Conservation (phyloP, 2,329 filamentous ascomycete genomes). For the Fusarium citri region DNA sequence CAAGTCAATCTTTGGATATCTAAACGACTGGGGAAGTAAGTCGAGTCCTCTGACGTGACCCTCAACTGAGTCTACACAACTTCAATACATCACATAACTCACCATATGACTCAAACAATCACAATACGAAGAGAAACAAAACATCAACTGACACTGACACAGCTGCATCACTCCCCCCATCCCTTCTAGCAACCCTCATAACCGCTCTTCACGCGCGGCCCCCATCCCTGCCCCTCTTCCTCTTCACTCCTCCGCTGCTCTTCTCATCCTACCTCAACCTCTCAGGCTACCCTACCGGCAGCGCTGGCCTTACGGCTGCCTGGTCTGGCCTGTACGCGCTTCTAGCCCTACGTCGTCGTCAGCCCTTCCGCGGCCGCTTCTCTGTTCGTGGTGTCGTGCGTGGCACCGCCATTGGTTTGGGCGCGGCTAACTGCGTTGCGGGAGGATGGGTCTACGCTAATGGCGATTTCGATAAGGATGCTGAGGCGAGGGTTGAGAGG, state of each 20-base stretch:
- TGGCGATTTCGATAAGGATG: slow-evolving; percentile 63
- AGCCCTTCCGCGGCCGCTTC: slow-evolving; percentile 56
- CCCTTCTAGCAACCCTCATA: slow-evolving; percentile 67
- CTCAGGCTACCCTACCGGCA: slow-evolving; percentile 67
- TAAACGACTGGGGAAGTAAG: slow-evolving; percentile 65
- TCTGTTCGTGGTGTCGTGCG: slow-evolving; percentile 63
- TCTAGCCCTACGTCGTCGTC: slow-evolving; percentile 63
- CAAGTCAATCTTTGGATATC: slow-evolving; percentile 49
- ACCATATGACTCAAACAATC: slow-evolving; percentile 1
- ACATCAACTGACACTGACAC: slow-evolving; percentile 18
- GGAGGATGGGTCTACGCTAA: slow-evolving; percentile 65
- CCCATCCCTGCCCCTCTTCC: slow-evolving; percentile 63
- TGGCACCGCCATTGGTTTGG: slow-evolving; percentile 62
- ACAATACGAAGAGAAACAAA: background rate
- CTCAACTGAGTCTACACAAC: slow-evolving; percentile 14
- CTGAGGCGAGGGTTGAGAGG: slow-evolving; percentile 59
- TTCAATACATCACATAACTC: slow-evolving; percentile 1
- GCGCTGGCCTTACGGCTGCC: slow-evolving; percentile 66
- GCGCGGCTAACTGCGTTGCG: slow-evolving; percentile 60
- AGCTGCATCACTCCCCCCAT: slow-evolving; percentile 67
- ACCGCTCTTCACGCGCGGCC: slow-evolving; percentile 68
- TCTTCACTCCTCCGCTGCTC: slow-evolving; percentile 64
- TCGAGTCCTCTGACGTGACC: slow-evolving; percentile 26
- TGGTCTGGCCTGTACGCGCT: slow-evolving; percentile 69
- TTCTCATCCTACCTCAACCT: slow-evolving; percentile 71